Base-by-base conservation (phyloP, 495 filamentous ascomycete genomes). In the Chaetomium tenue region DNA sequence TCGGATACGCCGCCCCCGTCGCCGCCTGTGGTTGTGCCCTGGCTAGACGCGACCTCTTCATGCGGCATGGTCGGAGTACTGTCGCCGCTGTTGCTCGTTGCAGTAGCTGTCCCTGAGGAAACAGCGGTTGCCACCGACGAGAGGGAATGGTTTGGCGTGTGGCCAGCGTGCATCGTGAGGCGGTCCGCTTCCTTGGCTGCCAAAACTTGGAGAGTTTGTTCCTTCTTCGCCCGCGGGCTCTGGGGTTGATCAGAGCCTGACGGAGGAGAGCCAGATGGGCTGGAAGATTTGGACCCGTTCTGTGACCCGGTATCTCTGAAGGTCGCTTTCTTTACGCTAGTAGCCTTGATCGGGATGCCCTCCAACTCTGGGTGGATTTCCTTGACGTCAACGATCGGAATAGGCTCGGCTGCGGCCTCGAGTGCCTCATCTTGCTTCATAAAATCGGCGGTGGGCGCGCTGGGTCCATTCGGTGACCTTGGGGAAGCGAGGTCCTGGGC, bases 101-200 rank as follows among this genome's bases (percentile, higher is more conserved):
- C 71, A 46, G 78, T 79, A 1, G 71, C 68, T 28, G 58, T 72
- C 8, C 66, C 71, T 0, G 76, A 77, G 26, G 74, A 75, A 0
- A 73, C 59, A 7, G 72, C 70, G 5, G 78, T 79, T 7, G 77
- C 72, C 9, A 81, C 26, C 3, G 76, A 61, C 15, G 77, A 80
- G 51, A 81, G 72, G 5, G 79, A 81, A 58, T 81, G 80, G 47
- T 72, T 80, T 18, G 80, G 80, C 1, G 79, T 81, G 57, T 82
- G 78, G 26, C 80, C 80, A 12, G 80, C 80, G 52, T 81, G 78
- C 77, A 82, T 81, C 1, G 71, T 81, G 20, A 81, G 77, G 40
- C 80, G 74, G 39, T 69, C 71, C 22, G 71, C 68, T 58, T 76
- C 80, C 3, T 72, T 65, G n/a, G 77, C 76, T 22, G 70, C 68